phyloP scores from a whole-genome alignment of 495 filamentous ascomycete genomes.

The Poronia punctata region DNA sequence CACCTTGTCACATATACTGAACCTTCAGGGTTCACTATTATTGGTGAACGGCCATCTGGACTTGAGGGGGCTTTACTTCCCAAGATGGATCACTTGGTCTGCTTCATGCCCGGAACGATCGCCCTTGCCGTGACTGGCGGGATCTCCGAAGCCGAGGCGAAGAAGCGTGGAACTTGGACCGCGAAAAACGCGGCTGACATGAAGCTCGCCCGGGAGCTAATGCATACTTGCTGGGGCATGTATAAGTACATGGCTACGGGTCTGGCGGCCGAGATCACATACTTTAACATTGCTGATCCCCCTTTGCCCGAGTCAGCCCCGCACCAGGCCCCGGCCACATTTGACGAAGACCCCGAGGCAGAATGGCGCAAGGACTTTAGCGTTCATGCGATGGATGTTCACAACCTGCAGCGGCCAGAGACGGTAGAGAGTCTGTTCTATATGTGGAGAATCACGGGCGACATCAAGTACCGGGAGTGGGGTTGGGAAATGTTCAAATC shows the following conservation, averaged over 20 bases:
- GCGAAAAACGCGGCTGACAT: slow-evolving; percentile 80
- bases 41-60: slow-evolving; percentile 78
- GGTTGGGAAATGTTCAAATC: slow-evolving; percentile 97
- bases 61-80: slow-evolving; percentile 57
- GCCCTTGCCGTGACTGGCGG: slow-evolving; percentile 84
- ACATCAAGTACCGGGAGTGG: slow-evolving; percentile 87
- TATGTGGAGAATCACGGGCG: slow-evolving; percentile 97
- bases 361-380: slow-evolving; percentile 68
- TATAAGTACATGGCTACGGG: slow-evolving; percentile 83
- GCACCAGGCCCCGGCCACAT: slow-evolving; percentile 37
- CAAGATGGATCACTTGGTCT: slow-evolving; percentile 98
- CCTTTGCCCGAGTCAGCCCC: slow-evolving; percentile 49
- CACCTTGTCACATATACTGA: slow-evolving; percentile 85
- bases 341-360: slow-evolving; percentile 45
- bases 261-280: slow-evolving; percentile 85
- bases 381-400: slow-evolving; percentile 67
- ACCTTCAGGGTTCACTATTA: slow-evolving; percentile 69
- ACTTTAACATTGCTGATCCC: slow-evolving; percentile 68
- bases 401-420: slow-evolving; percentile 95
- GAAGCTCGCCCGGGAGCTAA: slow-evolving; percentile 75
- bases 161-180: slow-evolving; percentile 62
- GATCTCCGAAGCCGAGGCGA: slow-evolving; percentile 62
- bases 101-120: slow-evolving; percentile 95
- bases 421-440: slow-evolving; percentile 93
- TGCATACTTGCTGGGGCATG: slow-evolving; percentile 97